Evolutionary conservation across 2,329 filamentous ascomycete species (phyloP).

Genomic region (Sporothrix protearum): DNA sequence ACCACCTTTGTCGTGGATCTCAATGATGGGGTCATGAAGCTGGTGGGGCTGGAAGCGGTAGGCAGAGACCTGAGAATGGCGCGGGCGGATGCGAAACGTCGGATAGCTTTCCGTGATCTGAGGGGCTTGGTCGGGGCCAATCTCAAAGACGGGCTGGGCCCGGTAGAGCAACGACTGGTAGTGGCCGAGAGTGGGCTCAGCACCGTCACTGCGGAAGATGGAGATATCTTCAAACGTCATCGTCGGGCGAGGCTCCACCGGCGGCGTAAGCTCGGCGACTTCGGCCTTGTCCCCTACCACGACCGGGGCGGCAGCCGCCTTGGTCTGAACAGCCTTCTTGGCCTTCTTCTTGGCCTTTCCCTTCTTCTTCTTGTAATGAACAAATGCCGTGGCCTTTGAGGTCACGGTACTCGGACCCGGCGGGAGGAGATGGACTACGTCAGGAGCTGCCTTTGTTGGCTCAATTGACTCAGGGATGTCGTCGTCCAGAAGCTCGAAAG

Average conservation of each 20-base stretch:
- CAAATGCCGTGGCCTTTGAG: not conserved
- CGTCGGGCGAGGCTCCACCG: not conserved
- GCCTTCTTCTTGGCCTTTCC: not conserved
- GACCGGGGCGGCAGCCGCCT: not conserved
- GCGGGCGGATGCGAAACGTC: not conserved
- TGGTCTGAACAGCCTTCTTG: not conserved
- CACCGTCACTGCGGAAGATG: not conserved
- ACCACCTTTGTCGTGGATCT: not conserved
- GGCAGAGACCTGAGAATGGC: not conserved
- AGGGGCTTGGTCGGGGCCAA: not conserved
- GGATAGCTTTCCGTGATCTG: constrained; percentile 5
- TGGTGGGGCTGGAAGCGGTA: not conserved
- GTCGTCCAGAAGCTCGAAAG: not conserved
- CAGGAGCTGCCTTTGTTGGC: not conserved
- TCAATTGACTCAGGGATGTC: not conserved
- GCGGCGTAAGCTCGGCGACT: not conserved
- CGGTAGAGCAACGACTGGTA: not conserved
- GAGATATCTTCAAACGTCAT: not conserved
- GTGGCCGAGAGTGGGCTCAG: not conserved
- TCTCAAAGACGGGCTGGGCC: not conserved
- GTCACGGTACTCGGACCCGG: not conserved
- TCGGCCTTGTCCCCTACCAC: not conserved
- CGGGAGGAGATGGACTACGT: not conserved
- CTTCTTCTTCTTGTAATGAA: not conserved
- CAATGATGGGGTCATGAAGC: not conserved